Evolutionary conservation across 2,329 filamentous ascomycete species (phyloP), one percentile per base, ranked within the genome.

Genomic region (Clonostachys rosea): DNA sequence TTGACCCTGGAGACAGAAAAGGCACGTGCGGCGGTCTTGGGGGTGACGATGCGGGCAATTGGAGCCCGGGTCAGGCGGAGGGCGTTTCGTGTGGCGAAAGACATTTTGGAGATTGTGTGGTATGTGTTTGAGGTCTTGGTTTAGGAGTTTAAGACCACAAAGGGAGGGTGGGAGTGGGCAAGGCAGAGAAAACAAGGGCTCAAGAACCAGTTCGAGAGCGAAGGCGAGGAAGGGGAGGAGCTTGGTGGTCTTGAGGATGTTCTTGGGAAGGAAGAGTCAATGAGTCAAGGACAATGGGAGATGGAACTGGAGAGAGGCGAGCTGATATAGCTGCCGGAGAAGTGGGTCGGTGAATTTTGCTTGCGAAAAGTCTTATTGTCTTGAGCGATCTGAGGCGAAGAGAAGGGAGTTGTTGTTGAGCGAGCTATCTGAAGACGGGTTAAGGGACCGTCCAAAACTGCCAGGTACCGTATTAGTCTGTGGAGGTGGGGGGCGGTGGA

Each of bases 31-130:
- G 53, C 51, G 40, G 56, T 51, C 49, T 54, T 54, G 37, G 52
- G 53, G 47, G 57, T 53, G 44, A 57, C 51, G 45, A 55, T 16
- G 33, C 49, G 50, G 24, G 48, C 39, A 16, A 50, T 48, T 44
- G 63, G 59, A 43, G 56, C 55, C 20, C 45, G 39, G 47, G 61
- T 56, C 48, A 64, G 52, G 45, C 66, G 65, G 48, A 68, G 50
- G 46, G 56, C 53, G 57, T 60, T 64, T 56, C 65, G 62, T 50
- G 62, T 55, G 41, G 59, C 59, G 50, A 60, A 60, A 56, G 66
- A 59, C 66, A 69, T 68, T 55, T 50, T 63, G 55, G 44, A 51
- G 41, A 50, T 45, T 54, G 45, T 53, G 49, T 47, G 42, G 24
- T 30, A 30, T 30, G 24, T 30, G 24, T 30, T 10, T 30, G 24